Evolutionary conservation across 169 alveolate species (phyloP).

Genomic region (Babesia divergens): DNA sequence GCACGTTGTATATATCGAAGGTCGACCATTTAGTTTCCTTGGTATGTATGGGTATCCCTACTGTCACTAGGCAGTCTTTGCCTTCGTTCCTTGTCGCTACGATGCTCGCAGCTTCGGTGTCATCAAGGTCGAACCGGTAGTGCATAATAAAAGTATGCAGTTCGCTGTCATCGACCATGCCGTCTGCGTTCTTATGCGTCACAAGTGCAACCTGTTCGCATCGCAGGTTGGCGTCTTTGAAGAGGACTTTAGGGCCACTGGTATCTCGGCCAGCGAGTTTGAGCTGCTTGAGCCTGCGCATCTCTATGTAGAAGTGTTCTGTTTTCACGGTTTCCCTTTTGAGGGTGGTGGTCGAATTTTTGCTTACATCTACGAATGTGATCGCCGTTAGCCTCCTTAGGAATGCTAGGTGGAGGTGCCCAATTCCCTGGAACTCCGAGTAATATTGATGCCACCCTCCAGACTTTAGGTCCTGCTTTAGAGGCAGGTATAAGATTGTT

Average conservation of each 20-base stretch:
- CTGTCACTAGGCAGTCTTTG: background rate
- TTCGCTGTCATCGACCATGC: background rate
- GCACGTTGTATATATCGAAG: slow-evolving; percentile 7
- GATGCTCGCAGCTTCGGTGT: background rate
- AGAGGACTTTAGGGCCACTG: no score
- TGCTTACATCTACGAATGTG: background rate
- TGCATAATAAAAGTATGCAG: background rate
- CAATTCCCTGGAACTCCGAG: background rate
- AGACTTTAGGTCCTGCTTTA: background rate
- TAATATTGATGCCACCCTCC: background rate
- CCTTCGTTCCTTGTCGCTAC: background rate
- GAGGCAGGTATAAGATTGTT: slow-evolving; percentile 4
- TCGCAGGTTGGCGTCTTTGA: background rate
- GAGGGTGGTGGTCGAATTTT: background rate
- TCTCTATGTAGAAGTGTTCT: no score
- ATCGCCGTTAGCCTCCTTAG: background rate
- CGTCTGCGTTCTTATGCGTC: background rate
- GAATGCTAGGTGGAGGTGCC: background rate
- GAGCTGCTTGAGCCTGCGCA: no score
- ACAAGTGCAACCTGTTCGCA: background rate
- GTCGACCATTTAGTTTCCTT: background rate
- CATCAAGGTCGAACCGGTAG: background rate
- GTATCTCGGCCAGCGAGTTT: no score
- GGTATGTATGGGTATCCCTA: background rate
- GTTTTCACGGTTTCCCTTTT: background rate